Evolutionary conservation across 768 basidiomycete genomes (phyloP).

Genomic region (Paxillus rubicundulus): DNA sequence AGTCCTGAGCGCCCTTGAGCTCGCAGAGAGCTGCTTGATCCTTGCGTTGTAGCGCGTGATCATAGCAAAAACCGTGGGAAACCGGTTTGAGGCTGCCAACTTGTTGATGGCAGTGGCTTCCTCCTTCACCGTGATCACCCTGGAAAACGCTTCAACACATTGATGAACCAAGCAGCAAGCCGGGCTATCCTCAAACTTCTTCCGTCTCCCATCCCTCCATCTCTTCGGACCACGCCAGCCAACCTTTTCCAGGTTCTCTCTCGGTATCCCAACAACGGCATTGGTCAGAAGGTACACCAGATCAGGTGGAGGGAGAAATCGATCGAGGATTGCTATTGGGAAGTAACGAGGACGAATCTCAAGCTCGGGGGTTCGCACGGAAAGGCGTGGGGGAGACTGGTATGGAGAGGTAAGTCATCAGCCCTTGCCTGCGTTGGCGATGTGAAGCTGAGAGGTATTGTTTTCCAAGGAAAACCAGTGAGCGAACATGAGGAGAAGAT

Average conservation of each 20-base stretch:
- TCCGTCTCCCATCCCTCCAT: conserved; percentile 57
- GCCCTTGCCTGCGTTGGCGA: not conserved
- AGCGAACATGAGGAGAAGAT: conserved; percentile 62
- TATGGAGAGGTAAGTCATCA: conserved; percentile 67
- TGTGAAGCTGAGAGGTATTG: conserved; percentile 11
- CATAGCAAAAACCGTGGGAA: conserved; percentile 9
- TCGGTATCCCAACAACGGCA: conserved; percentile 61
- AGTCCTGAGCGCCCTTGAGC: not conserved
- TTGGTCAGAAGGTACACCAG: conserved; percentile 70
- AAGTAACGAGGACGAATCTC: conserved; percentile 66
- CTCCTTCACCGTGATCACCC: not conserved
- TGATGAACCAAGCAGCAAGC: conserved; percentile 26
- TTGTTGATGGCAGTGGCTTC: not conserved
- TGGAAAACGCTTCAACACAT: not conserved
- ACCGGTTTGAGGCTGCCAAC: not conserved
- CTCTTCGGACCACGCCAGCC: conserved; percentile 53
- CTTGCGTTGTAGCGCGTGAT: conserved; percentile 1
- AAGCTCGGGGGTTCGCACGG: conserved; percentile 75
- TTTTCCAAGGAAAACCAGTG: conserved; percentile 52
- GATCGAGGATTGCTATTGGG: conserved; percentile 70
- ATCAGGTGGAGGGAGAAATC: conserved; percentile 69
- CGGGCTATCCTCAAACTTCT: conserved; percentile 52
- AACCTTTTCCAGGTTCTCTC: conserved; percentile 75
- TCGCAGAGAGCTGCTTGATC: not conserved
- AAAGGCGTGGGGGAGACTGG: conserved; percentile 77